Conservation (phyloP, 2,329 filamentous ascomycete genomes). For the Alternaria sp. region DNA sequence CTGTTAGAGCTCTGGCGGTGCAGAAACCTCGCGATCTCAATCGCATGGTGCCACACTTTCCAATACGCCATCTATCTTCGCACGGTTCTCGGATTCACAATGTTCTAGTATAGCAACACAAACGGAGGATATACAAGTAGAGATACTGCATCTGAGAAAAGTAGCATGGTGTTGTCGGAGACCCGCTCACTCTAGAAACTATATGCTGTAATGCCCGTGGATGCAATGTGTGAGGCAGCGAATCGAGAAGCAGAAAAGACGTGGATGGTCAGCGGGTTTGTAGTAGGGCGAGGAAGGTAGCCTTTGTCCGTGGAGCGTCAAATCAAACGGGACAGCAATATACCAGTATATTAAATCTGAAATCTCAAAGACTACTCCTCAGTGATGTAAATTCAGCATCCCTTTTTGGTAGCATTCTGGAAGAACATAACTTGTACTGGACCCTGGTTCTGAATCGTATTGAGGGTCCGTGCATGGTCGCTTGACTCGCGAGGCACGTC, state of each 20-base stretch:
- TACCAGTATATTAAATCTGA: not conserved
- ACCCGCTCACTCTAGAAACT: not conserved
- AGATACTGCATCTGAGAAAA: not conserved
- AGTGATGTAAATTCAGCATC: not conserved
- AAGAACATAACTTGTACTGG: not conserved
- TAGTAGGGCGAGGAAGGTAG: not conserved
- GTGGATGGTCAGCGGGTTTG: not conserved
- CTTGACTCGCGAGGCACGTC: conserved; percentile 7
- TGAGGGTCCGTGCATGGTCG: conserved; percentile 1
- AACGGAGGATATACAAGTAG: not conserved
- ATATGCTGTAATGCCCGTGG: not conserved
- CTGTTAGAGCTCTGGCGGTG: not conserved
- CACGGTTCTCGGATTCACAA: not conserved
- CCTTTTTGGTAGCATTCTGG: not conserved
- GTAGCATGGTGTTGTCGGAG: not conserved
- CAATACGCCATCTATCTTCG: not conserved
- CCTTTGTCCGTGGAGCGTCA: not conserved
- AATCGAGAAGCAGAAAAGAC: not conserved
- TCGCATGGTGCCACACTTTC: not conserved
- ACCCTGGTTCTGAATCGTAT: not conserved
- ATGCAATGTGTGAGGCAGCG: not conserved
- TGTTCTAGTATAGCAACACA: not conserved
- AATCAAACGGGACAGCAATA: not conserved
- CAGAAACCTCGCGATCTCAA: not conserved
- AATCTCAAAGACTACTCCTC: not conserved